These are phyloP conservation scores for Cladorrhinum sp. DNA, from an alignment of 2,329 filamentous ascomycete species.

Conservation along the genomic window DNA sequence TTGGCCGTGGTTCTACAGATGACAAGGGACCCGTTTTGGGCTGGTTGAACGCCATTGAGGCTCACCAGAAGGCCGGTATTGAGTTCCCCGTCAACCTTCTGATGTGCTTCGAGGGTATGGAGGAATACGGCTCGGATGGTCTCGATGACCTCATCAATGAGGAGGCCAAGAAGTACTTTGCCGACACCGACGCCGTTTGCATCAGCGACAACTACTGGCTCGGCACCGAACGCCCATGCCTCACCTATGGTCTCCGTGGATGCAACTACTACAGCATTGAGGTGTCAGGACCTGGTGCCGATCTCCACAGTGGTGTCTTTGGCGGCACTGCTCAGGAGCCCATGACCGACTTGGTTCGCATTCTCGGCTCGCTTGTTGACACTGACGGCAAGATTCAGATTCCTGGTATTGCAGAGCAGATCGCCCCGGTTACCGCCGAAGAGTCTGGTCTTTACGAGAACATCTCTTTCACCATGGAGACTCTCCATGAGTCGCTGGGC, in stretches of 20 bases:
- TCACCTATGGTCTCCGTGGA: slow-evolving; percentile 94
- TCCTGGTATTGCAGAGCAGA: slow-evolving; percentile 89
- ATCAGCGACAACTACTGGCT: slow-evolving; percentile 99
- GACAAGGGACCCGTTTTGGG: slow-evolving; percentile 97
- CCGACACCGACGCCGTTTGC: slow-evolving; percentile 91
- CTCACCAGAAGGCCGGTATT: slow-evolving; percentile 89
- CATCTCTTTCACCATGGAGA: slow-evolving; percentile 96
- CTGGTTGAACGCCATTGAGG: slow-evolving; percentile 97
- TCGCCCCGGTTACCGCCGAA: slow-evolving; percentile 81
- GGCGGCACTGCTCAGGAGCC: slow-evolving; percentile 95
- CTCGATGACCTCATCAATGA: slow-evolving; percentile 90
- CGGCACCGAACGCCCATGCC: slow-evolving; percentile 94
- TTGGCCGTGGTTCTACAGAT: slow-evolving; percentile 89
- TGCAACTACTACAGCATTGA: slow-evolving; percentile 98
- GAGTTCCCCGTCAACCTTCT: slow-evolving; percentile 97
- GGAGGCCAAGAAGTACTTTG: slow-evolving; percentile 92
- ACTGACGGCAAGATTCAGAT: slow-evolving; percentile 90
- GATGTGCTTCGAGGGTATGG: slow-evolving; percentile 99
- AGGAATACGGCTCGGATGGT: slow-evolving; percentile 96
- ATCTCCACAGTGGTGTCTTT: slow-evolving; percentile 95
- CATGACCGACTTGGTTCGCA: slow-evolving; percentile 88
- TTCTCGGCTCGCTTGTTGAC: slow-evolving; percentile 83
- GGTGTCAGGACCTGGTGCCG: slow-evolving; percentile 84
- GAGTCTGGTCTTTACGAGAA: slow-evolving; percentile 83
- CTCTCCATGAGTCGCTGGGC: slow-evolving; percentile 86